A percentile compares a stretch with the other conserved stretches of the same genome.
Conservation (phyloP, 2,329 filamentous ascomycete species). For the Diplodia sapinea region DNA sequence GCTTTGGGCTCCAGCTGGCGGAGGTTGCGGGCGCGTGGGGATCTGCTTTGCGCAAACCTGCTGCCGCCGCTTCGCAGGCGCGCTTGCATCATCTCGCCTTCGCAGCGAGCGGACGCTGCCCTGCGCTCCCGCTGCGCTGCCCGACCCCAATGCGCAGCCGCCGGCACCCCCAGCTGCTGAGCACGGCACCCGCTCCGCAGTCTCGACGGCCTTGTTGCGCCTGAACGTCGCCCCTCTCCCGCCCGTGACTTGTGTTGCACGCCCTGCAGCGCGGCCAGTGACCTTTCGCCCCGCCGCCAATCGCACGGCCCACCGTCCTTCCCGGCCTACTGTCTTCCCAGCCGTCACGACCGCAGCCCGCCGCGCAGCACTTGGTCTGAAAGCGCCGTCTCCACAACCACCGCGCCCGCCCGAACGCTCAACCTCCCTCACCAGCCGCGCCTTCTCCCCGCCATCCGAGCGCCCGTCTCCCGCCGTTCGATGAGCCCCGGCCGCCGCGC, state of each 20-base stretch:
- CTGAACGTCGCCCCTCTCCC: constrained; percentile 21
- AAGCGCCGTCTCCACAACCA: constrained; percentile 39
- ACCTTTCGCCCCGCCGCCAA: constrained; percentile 29
- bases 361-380: constrained; percentile 33
- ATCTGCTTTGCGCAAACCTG: constrained; percentile 15
- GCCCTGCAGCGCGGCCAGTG: constrained; percentile 25
- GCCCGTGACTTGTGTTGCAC: constrained; percentile 26
- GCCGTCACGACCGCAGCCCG: constrained; percentile 27
- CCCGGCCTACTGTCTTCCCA: constrained; percentile 27
- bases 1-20: background rate
- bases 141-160: constrained; percentile 4
- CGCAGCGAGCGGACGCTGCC: constrained; percentile 12
- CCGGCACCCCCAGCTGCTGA: background rate
- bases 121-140: constrained; percentile 7
- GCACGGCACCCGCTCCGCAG: background rate
- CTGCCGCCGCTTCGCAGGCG: constrained; percentile 17
- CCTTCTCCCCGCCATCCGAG: constrained; percentile 31
- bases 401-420: constrained; percentile 34
- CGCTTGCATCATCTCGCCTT: constrained; percentile 19
- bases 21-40: constrained; percentile 14
- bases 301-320: constrained; percentile 18
- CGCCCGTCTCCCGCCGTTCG: constrained; percentile 32
- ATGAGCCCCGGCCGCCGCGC: constrained; percentile 42
- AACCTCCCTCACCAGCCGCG: constrained; percentile 34
- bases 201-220: background rate